Percentiles rank a stretch among this genome's conserved stretches.
These are phyloP conservation scores for Diutina ranongensis DNA, from an alignment of 1,139 yeast genomes.

Conservation along the genomic window DNA sequence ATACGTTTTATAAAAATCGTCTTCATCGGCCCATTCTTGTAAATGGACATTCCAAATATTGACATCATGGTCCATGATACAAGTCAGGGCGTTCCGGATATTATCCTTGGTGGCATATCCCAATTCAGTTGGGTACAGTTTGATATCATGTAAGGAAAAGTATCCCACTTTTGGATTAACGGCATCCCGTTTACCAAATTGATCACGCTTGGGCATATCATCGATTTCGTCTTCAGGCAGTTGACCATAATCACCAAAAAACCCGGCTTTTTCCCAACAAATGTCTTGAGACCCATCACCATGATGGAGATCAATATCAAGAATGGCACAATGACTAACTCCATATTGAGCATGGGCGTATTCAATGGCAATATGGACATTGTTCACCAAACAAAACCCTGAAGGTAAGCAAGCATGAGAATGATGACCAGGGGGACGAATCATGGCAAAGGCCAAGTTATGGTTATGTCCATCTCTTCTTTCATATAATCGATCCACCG, in stretches of 20 bases:
- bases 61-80: conserved; percentile 69
- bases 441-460: conserved; percentile 54
- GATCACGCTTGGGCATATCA: conserved; percentile 29
- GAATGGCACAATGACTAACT: conserved; percentile 70
- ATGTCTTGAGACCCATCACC: conserved; percentile 92
- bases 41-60: conserved; percentile 82
- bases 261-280: conserved; percentile 71
- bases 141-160: conserved; percentile 76
- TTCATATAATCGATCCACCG: conserved; percentile 42
- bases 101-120: conserved; percentile 68
- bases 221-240: conserved; percentile 17
- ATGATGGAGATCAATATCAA: conserved; percentile 80
- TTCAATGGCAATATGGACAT: conserved; percentile 74
- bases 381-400: conserved; percentile 79
- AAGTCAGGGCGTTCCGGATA: conserved; percentile 68
- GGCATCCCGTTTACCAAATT: conserved; percentile 43
- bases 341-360: conserved; percentile 57
- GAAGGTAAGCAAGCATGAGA: conserved; percentile 79
- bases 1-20: conserved; percentile 57
- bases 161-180: conserved; percentile 63
- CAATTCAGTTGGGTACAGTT: conserved; percentile 75
- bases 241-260: conserved; percentile 39
- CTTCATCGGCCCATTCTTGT: conserved; percentile 50
- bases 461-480: conserved; percentile 20
- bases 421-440: conserved; percentile 86